A percentile compares a stretch with the other conserved stretches of the same genome.
phyloP scores from a whole-genome alignment of 257 asterid genomes.

The Penstemon davidsonii region DNA sequence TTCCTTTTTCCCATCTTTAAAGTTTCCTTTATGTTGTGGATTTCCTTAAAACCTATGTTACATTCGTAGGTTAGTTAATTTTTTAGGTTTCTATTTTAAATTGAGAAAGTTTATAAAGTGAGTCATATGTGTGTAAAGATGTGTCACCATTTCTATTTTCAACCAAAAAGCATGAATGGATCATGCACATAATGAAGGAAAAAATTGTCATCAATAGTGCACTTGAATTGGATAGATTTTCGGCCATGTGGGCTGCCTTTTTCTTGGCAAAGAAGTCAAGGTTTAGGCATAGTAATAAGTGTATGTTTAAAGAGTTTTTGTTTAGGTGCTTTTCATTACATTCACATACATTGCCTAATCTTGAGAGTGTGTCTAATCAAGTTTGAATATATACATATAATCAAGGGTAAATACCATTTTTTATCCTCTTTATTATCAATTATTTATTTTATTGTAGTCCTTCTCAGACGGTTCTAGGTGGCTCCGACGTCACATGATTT shows the following conservation, averaged over 20 bases:
- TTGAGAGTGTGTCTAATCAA: conserved; percentile 12
- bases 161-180: conserved; percentile 17
- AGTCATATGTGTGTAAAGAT: conserved; percentile 31
- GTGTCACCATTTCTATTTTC: conserved; percentile 26
- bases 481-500: too few species aligned
- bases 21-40: conserved; percentile 20
- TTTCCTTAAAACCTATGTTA: neutral
- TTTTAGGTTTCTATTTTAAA: conserved; percentile 11
- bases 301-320: too few species aligned
- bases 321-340: too few species aligned
- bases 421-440: too few species aligned
- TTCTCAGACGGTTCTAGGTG: too few species aligned
- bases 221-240: conserved; percentile 6
- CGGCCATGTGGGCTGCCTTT: conserved; percentile 45
- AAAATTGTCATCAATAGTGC: too few species aligned
- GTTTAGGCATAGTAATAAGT: too few species aligned
- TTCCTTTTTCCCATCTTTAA: conserved; percentile 20
- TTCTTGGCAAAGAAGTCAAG: conserved; percentile 41
- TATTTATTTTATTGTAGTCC: too few species aligned
- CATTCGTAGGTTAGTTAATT: neutral
- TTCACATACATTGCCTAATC: too few species aligned
- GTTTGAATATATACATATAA: neutral
- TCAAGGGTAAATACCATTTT: too few species aligned
- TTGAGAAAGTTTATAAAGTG: conserved; percentile 24
- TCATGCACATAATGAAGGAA: neutral